Evolutionary conservation across 352 stramenopile species (phyloP), one percentile per base, ranked within the genome.

Genomic region (Pythium brassicae): DNA sequence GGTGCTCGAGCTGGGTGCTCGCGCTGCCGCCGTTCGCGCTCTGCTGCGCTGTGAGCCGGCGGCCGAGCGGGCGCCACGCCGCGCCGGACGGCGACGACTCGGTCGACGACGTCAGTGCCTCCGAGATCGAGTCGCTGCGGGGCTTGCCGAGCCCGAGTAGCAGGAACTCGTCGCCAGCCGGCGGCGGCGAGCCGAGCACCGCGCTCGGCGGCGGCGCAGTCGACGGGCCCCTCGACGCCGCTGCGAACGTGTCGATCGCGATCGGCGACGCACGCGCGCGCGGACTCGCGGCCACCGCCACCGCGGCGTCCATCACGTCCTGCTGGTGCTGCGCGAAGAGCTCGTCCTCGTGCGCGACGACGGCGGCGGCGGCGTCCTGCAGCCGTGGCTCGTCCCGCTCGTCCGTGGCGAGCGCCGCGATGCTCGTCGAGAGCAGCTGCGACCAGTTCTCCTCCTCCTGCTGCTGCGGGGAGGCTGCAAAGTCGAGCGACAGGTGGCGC

Each of bases 401-500:
- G 14, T 68, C 39, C 35, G 73, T 84, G 44, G 69, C 69, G 22
- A 87, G 61, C 53, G 74, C 77, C 61, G 66, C 70, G 72, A 87
- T 78, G 63, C 77, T 83, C n/a, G 72, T 74, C 15, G 77, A 84
- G 45, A 87, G 61, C 54, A 86, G 85, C 49, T 79, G 65, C 15
- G 74, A 71, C 77, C 77, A 87, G 50, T 87, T 73, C 23, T 85
- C 76, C 61, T 65, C 51, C 61, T 62, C 48, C n/a, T 34, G 37
- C 26, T 58, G 56, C 53, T 63, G 46, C 72, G 56, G 8, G 78
- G 47, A 53, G 43, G 71, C 57, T 9, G 79, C 44, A 53, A 76
- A 78, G 47, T 86, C 76, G 39, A 86, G 71, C 62, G 73, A 83
- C 59, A 72, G 74, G 69, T 86, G 76, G n/a, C 75, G 73, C 43